phyloP scores from a whole-genome alignment of 75 land plant species.

The Isoetes taiwanensis region DNA sequence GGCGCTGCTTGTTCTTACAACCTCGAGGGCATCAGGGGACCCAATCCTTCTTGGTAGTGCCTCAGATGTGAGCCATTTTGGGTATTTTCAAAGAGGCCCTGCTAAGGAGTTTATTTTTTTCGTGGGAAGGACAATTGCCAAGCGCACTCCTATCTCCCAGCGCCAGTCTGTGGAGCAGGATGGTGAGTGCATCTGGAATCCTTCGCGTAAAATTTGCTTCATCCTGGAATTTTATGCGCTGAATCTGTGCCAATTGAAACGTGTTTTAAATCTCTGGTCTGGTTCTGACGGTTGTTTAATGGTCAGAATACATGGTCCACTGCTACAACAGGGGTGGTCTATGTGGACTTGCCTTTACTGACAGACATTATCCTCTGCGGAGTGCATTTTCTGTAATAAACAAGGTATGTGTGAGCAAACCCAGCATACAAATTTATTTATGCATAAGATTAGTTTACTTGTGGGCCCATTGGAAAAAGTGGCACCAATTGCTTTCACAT shows the following conservation, averaged over 20 bases:
- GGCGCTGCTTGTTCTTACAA: slow-evolving; percentile 50
- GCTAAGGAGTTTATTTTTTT: slow-evolving; percentile 91
- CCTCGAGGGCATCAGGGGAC: slow-evolving; percentile 22
- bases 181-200: slow-evolving; percentile 27
- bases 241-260: no score
- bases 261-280: no score
- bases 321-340: slow-evolving; percentile 73
- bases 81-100: slow-evolving; percentile 71
- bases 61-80: slow-evolving; percentile 77
- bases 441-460: no score
- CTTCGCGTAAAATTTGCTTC: no score
- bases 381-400: slow-evolving; percentile 87
- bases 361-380: slow-evolving; percentile 79
- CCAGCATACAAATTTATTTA: no score
- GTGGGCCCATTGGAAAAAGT: no score
- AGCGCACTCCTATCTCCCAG: slow-evolving; percentile 60
- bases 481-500: no score
- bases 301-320: slow-evolving; percentile 92
- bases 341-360: slow-evolving; percentile 70
- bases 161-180: slow-evolving; percentile 91
- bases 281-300: no score
- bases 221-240: no score
- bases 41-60: slow-evolving; percentile 71
- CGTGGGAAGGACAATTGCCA: slow-evolving; percentile 69
- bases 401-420: slow-evolving; percentile 37